Evolutionary conservation across 108 stramenopile species (phyloP), one percentile per base, ranked within the genome.

Genomic region (Cyclostephanos invisitatus): DNA sequence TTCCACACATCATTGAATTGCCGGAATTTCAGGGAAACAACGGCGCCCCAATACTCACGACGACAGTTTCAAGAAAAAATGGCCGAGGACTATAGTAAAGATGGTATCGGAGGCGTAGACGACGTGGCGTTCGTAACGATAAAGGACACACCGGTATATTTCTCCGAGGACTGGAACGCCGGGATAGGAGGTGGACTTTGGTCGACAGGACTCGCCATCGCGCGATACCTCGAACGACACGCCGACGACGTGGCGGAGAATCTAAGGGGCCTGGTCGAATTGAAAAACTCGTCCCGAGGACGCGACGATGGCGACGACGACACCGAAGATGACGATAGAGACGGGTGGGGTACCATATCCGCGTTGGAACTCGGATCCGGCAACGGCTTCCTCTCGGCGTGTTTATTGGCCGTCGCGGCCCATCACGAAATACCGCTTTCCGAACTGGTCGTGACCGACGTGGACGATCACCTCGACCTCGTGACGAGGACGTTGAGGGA

Each of bases 141-240:
- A 11, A 62, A 74, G 21, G 61, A 77, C 38, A 67, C 50, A 18
- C 90, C 87, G 7, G 67, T 93, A 2, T 82, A 67, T 66, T 86
- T 94, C 46, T 64, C 61, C 5, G 86, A 91, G 67, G 85, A 91
- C 59, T 94, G 93, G 93, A 67, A 81, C 27, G 70, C 79, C 0
- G 91, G 93, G 3, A 88, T 92, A 28, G 93, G 93, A 5, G 93
- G 93, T 4, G 93, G 91, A 7, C 61, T 92, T 17, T 94, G 93
- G 91, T 80, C 79, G 5, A 94, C 93, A 0, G 93, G 90, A n/a
- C 64, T 82, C 36, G 89, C 89, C 3, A 61, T 94, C 67, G 84
- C 88, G 17, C 73, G 78, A 54, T 94, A 91, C 61, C 81, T 90
- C 65, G 67, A 73, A 44, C 35, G 15, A 28, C 73, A 61, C 25